Conservation (phyloP, 2,329 filamentous ascomycete species). For the Neopestalotiopsis sp. region DNA sequence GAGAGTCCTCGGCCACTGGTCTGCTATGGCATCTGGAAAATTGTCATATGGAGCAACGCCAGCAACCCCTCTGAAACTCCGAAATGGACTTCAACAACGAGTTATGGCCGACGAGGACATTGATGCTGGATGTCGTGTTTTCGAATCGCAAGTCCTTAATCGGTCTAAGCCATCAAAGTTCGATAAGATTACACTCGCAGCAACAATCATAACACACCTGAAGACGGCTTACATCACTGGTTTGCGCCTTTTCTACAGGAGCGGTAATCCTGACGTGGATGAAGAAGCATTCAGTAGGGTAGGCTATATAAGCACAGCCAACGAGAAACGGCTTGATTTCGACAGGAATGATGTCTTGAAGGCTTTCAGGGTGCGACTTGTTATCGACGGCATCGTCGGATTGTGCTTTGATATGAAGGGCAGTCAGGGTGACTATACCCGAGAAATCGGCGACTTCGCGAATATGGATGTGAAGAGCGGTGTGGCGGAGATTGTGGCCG, state of each 20-base stretch:
- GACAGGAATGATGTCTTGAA: conserved; percentile 7
- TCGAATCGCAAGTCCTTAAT: conserved; percentile 23
- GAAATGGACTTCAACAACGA: not conserved
- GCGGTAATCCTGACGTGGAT: not conserved
- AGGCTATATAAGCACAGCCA: conserved; percentile 21
- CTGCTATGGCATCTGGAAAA: conserved; percentile 8
- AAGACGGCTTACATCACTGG: conserved; percentile 27
- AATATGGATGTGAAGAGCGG: conserved; percentile 20
- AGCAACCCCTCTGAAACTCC: not conserved
- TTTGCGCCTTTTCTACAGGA: conserved; percentile 18
- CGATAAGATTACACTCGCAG: conserved; percentile 19
- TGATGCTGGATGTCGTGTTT: conserved; percentile 24
- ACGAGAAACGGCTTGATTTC: conserved; percentile 21
- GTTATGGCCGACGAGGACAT: conserved; percentile 8
- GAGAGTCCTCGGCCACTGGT: too few species aligned
- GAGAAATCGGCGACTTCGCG: conserved; percentile 21
- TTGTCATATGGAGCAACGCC: conserved; percentile 8
- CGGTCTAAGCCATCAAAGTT: conserved; percentile 11
- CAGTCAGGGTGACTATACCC: conserved; percentile 5
- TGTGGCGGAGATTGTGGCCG: conserved; percentile 17
- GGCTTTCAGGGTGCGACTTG: conserved; percentile 22
- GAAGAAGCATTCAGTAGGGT: conserved; percentile 11
- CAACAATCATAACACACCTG: conserved; percentile 23
- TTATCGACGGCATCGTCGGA: conserved; percentile 22
- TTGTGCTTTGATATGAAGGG: conserved; percentile 23